These are phyloP conservation scores for Geosiphon pyriformis DNA, from an alignment of 192 early-diverging fungal genomes.

Conservation along the genomic window DNA sequence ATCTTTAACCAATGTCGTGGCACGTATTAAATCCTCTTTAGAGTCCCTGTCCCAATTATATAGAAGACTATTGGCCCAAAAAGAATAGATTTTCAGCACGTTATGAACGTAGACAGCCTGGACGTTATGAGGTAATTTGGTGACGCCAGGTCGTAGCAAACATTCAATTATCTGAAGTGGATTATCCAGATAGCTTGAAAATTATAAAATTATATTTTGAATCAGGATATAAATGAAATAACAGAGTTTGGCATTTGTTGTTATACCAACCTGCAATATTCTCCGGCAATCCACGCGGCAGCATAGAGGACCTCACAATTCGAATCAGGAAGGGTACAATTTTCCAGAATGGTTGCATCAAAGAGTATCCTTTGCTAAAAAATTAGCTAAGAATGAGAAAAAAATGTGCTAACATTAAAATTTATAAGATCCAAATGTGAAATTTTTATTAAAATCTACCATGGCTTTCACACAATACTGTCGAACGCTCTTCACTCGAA, in stretches of 20 bases:
- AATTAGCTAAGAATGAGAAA: not conserved
- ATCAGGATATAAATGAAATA: constrained; percentile 9
- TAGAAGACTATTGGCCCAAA: constrained; percentile 49
- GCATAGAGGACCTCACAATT: constrained; percentile 73
- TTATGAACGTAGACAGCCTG: constrained; percentile 70
- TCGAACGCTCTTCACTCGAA: constrained; percentile 81
- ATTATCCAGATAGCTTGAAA: constrained; percentile 30
- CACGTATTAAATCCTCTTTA: constrained; percentile 42
- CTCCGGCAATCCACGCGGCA: constrained; percentile 89
- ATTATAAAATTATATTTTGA: not conserved
- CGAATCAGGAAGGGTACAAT: constrained; percentile 50
- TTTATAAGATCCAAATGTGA: too few relatives aligned
- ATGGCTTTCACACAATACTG: constrained; percentile 70
- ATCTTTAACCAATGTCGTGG: constrained; percentile 39
- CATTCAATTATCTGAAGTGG: constrained; percentile 35
- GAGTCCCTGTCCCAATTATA: constrained; percentile 49
- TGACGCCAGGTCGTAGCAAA: constrained; percentile 38
- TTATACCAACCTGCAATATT: constrained; percentile 64
- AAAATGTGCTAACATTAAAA: not conserved
- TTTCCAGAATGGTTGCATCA: constrained; percentile 57
- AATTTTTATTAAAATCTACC: constrained; percentile 35
- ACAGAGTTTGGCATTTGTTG: too few relatives aligned
- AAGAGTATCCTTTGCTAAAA: constrained; percentile 61
- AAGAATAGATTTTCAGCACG: constrained; percentile 62
- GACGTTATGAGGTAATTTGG: constrained; percentile 48